Conservation (phyloP, 2,329 filamentous ascomycete genomes). For the Ophiostoma ips region DNA sequence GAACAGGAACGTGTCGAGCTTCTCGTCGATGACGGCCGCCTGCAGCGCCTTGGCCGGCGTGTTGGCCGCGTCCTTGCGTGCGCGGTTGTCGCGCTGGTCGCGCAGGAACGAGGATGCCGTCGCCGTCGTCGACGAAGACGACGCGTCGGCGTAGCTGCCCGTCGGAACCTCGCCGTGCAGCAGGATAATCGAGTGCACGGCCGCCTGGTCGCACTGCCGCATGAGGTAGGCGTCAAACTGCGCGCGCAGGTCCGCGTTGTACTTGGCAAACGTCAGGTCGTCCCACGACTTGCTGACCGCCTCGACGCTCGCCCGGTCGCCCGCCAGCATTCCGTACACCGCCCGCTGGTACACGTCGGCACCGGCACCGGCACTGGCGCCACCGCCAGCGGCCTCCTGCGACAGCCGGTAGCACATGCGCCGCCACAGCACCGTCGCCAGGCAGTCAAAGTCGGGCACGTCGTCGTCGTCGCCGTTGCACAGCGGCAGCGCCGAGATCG, state of each 20-base stretch:
- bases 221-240: slow-evolving; percentile 16
- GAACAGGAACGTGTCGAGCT: slow-evolving; percentile 41
- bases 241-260: slow-evolving; percentile 15
- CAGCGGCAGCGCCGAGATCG: slow-evolving; percentile 59
- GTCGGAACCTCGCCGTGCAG: slow-evolving; percentile 13
- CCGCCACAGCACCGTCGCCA: slow-evolving; percentile 53
- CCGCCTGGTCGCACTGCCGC: slow-evolving; percentile 11
- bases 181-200: slow-evolving; percentile 10
- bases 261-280: slow-evolving; percentile 20
- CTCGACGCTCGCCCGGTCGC: slow-evolving; percentile 64
- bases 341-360: slow-evolving; percentile 71
- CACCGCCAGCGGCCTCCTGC: slow-evolving; percentile 49
- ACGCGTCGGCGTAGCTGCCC: neutral
- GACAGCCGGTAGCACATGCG: slow-evolving; percentile 62
- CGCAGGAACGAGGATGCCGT: neutral
- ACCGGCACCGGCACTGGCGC: slow-evolving; percentile 20
- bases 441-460: slow-evolving; percentile 26
- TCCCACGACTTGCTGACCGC: slow-evolving; percentile 37
- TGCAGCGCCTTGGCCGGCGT: slow-evolving; percentile 63
- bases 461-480: slow-evolving; percentile 31
- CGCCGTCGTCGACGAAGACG: neutral
- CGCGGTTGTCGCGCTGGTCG: slow-evolving; percentile 6
- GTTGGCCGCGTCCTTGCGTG: slow-evolving; percentile 24
- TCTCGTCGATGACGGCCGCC: slow-evolving; percentile 56
- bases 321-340: slow-evolving; percentile 80